Evolutionary conservation across 108 stramenopile genomes (phyloP).

Genomic region (Cyclostephanos invisitatus): DNA sequence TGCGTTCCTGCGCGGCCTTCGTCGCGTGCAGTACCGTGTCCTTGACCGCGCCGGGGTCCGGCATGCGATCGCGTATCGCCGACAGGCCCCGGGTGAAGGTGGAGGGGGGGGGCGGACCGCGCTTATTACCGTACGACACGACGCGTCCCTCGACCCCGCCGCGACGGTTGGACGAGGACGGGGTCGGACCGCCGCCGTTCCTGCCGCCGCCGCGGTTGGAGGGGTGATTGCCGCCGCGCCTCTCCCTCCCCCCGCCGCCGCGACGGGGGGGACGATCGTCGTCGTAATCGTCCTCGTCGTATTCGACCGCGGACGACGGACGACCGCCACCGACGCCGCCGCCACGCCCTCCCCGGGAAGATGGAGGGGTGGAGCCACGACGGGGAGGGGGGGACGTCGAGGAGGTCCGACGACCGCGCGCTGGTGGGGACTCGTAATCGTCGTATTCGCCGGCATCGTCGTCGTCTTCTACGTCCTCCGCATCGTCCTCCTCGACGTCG

Average conservation of each 20-base stretch:
- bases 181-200: constrained; percentile 14
- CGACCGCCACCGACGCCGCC: background rate
- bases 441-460: constrained; percentile 48
- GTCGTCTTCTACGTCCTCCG: constrained; percentile 38
- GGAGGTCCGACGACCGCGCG: constrained; percentile 30
- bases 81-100: constrained; percentile 76
- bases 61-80: constrained; percentile 70
- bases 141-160: constrained; percentile 42
- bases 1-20: constrained; percentile 61
- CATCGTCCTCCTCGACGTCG: constrained; percentile 52
- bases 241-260: background rate
- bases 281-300: constrained; percentile 18
- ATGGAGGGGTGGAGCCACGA: constrained; percentile 4
- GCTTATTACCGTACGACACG: constrained; percentile 56
- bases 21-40: constrained; percentile 62
- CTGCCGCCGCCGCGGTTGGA: constrained; percentile 8
- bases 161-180: constrained; percentile 10
- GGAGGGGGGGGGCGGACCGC: constrained; percentile 50
- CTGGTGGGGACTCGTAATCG: constrained; percentile 36
- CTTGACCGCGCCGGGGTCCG: constrained; percentile 65
- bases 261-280: constrained; percentile 12
- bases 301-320: background rate
- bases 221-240: constrained; percentile 7
- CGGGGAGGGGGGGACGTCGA: constrained; percentile 8
- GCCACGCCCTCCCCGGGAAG: background rate